Base-by-base conservation (phyloP, 2,329 filamentous ascomycete genomes). In the Pseudogymnoascus sp. region DNA sequence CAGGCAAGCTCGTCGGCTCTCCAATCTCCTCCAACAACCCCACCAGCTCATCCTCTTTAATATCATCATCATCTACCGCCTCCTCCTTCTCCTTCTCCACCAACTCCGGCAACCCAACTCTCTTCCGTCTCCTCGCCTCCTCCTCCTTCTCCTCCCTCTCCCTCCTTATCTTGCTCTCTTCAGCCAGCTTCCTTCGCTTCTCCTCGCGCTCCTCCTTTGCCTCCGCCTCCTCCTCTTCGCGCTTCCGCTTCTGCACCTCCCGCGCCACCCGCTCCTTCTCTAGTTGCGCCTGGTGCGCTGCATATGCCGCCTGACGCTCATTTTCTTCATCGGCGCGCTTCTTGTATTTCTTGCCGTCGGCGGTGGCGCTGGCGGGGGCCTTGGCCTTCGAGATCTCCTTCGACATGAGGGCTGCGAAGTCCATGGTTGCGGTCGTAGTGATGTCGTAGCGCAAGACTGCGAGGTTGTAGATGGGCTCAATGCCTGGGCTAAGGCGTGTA, bases 381-480 rank as follows among this genome's bases (percentile, higher is more conserved):
- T 90, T 90, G 68, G 87, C 81, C 75, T 94, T 95, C 70, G 89
- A 85, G 71, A 99, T 94, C 76, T 96, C 92, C 72, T 91, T 89
- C 70, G 89, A 86, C 90, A 99, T 96, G 58, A 99, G 79, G 36
- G 91, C 85, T 64, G 92, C 92, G 79, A 99, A 99, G 76, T 99
- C 92, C 94, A 99, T 99, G 67, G 65, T 80, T 72, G 65, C 59
- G 62, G 60, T 40, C 10, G 29, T 7, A 31, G 18, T 31, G 21
- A 1, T 29, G 25, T 48, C 13, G n/a, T 55, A 2, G 29, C 48
- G 29, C 48, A 55, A 12, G n/a, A 13, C 12, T 7, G 29, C 9
- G 3, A 55, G 29, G 29, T 33, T 18, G 9, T 13, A 10, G 10
- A 33, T 7, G 5, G 48, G 27, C 13, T 2, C 48, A 55, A 55